Evolutionary conservation across 495 filamentous ascomycete genomes (phyloP).

Genomic region (Tricharina praecox): DNA sequence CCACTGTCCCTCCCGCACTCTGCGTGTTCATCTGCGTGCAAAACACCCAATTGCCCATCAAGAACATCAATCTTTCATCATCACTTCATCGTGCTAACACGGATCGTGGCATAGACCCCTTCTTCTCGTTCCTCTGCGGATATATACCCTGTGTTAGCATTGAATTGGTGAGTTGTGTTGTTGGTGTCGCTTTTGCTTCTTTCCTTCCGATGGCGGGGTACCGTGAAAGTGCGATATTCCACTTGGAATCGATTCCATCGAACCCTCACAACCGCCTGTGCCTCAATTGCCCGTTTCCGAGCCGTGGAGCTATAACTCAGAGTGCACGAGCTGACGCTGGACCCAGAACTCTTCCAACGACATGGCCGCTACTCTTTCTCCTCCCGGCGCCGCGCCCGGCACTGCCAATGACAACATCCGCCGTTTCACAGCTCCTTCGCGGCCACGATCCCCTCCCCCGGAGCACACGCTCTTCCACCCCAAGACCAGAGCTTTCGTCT

Average conservation of each 20-base stretch:
- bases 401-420: slow-evolving; percentile 99
- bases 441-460: slow-evolving; percentile 70
- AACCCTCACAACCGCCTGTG: too few relatives aligned
- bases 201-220: too few relatives aligned
- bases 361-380: slow-evolving; percentile 22
- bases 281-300: too few relatives aligned
- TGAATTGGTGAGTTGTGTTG: not conserved
- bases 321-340: not conserved
- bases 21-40: too few relatives aligned
- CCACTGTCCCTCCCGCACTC: not conserved
- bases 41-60: too few relatives aligned
- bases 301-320: not conserved
- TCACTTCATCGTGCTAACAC: not conserved
- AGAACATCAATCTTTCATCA: too few relatives aligned
- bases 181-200: not conserved
- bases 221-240: too few relatives aligned
- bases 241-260: not conserved
- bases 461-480: slow-evolving; percentile 85
- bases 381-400: slow-evolving; percentile 30
- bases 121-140: not conserved
- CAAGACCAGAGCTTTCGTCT: slow-evolving; percentile 99
- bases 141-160: not conserved
- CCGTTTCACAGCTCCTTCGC: slow-evolving; percentile 83
- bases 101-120: not conserved
- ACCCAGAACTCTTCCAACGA: not conserved